These are phyloP conservation scores for Sanguinoderma infundibulare DNA, from an alignment of 1,284 basidiomycete genomes.

Conservation along the genomic window DNA sequence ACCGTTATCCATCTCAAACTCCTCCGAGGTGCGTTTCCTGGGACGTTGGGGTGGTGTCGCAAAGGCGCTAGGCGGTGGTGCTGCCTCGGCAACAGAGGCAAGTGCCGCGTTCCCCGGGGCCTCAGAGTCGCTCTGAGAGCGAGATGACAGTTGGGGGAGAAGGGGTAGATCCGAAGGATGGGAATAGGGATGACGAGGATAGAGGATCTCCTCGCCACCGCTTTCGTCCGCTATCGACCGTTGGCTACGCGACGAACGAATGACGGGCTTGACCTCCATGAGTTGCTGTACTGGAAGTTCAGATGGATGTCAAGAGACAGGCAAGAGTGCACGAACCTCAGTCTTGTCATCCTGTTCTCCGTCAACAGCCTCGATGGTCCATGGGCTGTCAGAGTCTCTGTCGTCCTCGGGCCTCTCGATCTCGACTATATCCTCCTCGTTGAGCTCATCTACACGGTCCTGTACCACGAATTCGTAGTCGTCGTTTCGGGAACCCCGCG, in stretches of 20 bases:
- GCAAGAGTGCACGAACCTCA: slow-evolving; percentile 49
- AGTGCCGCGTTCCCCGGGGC: slow-evolving; percentile 4
- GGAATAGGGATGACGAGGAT: slow-evolving; percentile 62
- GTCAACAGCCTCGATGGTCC: slow-evolving; percentile 86
- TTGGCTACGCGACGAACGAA: slow-evolving; percentile 55
- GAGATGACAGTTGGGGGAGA: slow-evolving; percentile 18
- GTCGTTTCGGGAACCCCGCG: slow-evolving; percentile 42
- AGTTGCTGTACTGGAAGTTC: slow-evolving; percentile 29
- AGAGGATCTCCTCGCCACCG: slow-evolving; percentile 82
- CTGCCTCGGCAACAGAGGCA: slow-evolving; percentile 12
- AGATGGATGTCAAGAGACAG: neutral
- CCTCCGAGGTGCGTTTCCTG: slow-evolving; percentile 80
- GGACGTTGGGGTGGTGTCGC: slow-evolving; percentile 55
- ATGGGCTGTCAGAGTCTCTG: slow-evolving; percentile 70
- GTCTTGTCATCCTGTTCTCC: slow-evolving; percentile 72
- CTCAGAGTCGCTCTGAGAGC: slow-evolving; percentile 6
- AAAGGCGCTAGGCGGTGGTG: slow-evolving; percentile 66
- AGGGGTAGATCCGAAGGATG: slow-evolving; percentile 30
- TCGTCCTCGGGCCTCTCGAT: slow-evolving; percentile 46
- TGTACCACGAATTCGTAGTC: slow-evolving; percentile 40
- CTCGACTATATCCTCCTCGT: slow-evolving; percentile 48
- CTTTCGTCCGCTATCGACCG: slow-evolving; percentile 78
- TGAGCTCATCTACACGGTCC: slow-evolving; percentile 43
- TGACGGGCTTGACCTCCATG: slow-evolving; percentile 44
- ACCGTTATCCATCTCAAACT: slow-evolving; percentile 80